These are phyloP conservation scores for Xerophyta viscosa DNA, from an alignment of 106 monocot species.

Conservation along the genomic window DNA sequence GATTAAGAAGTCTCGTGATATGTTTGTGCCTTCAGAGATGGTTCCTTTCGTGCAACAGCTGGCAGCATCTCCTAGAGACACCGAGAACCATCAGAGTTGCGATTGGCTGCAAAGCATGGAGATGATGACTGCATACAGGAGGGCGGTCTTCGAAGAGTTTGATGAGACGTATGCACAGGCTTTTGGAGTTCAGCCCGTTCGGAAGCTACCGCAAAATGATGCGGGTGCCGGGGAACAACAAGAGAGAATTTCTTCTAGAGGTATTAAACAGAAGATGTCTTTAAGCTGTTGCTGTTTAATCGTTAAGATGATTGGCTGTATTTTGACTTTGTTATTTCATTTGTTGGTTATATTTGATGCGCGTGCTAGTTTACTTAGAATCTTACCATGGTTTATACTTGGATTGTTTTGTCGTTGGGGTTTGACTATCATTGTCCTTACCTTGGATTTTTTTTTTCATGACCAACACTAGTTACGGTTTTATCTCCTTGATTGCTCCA, in stretches of 20 bases:
- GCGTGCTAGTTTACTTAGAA: too few relatives aligned
- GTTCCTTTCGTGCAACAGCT: slow-evolving; percentile 28
- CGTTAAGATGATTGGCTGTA: neutral
- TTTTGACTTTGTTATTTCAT: neutral
- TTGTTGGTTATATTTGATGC: too few relatives aligned
- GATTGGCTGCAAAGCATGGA: slow-evolving; percentile 24
- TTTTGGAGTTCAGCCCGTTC: slow-evolving; percentile 43
- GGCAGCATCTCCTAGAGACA: slow-evolving; percentile 16
- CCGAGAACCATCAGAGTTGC: neutral
- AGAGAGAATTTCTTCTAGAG: slow-evolving; percentile 35
- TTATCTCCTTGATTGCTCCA: too few relatives aligned
- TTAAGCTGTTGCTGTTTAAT: slow-evolving; percentile 12
- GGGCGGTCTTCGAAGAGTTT: slow-evolving; percentile 45
- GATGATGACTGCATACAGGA: slow-evolving; percentile 29
- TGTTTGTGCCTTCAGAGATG: slow-evolving; percentile 27
- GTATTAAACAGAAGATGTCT: slow-evolving; percentile 30
- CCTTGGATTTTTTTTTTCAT: too few relatives aligned
- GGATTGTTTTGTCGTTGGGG: too few relatives aligned
- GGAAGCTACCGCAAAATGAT: slow-evolving; percentile 11
- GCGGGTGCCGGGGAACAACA: slow-evolving; percentile 10
- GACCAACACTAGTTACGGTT: too few relatives aligned
- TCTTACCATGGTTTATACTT: too few relatives aligned
- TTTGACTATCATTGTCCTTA: too few relatives aligned
- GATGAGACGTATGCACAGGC: slow-evolving; percentile 62
- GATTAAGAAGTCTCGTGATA: slow-evolving; percentile 40